Base-by-base conservation (phyloP, 257 asterid species). In the Scutellaria baicalensis region DNA sequence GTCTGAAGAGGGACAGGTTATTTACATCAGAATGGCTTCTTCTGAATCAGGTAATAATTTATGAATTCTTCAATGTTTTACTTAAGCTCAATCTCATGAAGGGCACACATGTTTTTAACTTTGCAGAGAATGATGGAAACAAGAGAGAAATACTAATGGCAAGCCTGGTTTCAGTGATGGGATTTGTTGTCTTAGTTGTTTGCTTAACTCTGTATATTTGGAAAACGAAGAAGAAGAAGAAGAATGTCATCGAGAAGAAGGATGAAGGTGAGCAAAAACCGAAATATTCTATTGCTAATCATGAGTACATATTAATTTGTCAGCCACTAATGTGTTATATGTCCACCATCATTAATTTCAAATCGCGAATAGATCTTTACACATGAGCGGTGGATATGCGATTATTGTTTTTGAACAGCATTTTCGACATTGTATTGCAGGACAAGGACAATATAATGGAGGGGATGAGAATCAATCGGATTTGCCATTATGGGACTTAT, bases 11-110 rank as follows among this genome's bases (percentile, higher is more conserved):
- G 81, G 77, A 2, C 75, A 76, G 61, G 68, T 45, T 69, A 50
- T 80, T 21, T 68, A 72, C 54, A 52, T 79, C 27, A 66, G 78
- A 47, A 66, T 79, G 75, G 75, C 78, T 45, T 43, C 80, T 64
- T 80, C 84, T 5, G 84, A 80, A 58, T 36, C 66, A 44, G 74
- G 80, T 77, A 50, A 69, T 33, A 13, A 8, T 11, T 59, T 27
- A 5, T 27, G 33, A 6, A 7, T 14, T 21, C 3, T 7, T 23
- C 7, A 11, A 27, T 36, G 17, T 4, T 4, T 9, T 38, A 1
- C 3, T 51, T 13, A 8, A 52, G 33, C 16, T 52, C 5, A 5
- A 52, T 20, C 36, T 18, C 7, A 52, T 52, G 14, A 20, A 52
- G 8, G 4, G 21, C 5, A 11, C 7, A 20, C 3, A 20, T 9